phyloP scores from a whole-genome alignment of 2,329 filamentous ascomycete genomes.

The Ceratocystis alfenasii region DNA sequence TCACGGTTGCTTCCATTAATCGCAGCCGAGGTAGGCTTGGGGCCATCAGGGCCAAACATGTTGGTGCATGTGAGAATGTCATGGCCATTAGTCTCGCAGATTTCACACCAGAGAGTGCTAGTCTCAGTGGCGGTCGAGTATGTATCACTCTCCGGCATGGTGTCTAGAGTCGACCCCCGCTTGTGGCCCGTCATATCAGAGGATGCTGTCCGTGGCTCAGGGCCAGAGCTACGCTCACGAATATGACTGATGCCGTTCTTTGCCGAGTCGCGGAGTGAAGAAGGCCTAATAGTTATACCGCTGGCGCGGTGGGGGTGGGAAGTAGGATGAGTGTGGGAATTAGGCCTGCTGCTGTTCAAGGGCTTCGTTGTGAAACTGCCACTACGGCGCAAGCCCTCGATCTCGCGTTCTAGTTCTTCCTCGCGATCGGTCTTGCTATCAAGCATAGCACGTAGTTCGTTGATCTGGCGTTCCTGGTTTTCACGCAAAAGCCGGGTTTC shows the following conservation, averaged over 20 bases:
- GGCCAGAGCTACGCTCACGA: slow-evolving; percentile 32
- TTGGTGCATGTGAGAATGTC: slow-evolving; percentile 90
- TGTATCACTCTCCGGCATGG: slow-evolving; percentile 58
- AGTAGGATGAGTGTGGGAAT: slow-evolving; percentile 25
- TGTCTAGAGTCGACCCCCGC: slow-evolving; percentile 47
- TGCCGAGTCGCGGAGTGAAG: slow-evolving; percentile 53
- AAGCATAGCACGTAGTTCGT: slow-evolving; percentile 60
- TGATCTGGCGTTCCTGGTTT: slow-evolving; percentile 67
- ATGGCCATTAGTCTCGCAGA: slow-evolving; percentile 83
- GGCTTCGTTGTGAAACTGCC: slow-evolving; percentile 27
- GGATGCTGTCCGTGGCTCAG: slow-evolving; percentile 36
- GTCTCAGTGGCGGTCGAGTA: slow-evolving; percentile 61
- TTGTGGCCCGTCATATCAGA: slow-evolving; percentile 39
- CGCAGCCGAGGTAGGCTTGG: slow-evolving; percentile 27
- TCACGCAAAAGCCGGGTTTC: slow-evolving; percentile 50
- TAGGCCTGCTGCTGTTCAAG: slow-evolving; percentile 25
- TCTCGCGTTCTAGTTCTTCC: slow-evolving; percentile 73
- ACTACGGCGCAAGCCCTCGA: slow-evolving; percentile 51
- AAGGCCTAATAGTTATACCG: slow-evolving; percentile 37
- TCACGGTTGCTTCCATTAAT: slow-evolving; percentile 20
- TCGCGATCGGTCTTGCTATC: slow-evolving; percentile 59
- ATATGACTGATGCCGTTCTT: slow-evolving; percentile 41
- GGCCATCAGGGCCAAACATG: slow-evolving; percentile 54
- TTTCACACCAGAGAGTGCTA: slow-evolving; percentile 79
- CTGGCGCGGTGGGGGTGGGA: slow-evolving; percentile 38